Evolutionary conservation across 805 yeast species (phyloP).

Genomic region (Teunomyces funiuensis): DNA sequence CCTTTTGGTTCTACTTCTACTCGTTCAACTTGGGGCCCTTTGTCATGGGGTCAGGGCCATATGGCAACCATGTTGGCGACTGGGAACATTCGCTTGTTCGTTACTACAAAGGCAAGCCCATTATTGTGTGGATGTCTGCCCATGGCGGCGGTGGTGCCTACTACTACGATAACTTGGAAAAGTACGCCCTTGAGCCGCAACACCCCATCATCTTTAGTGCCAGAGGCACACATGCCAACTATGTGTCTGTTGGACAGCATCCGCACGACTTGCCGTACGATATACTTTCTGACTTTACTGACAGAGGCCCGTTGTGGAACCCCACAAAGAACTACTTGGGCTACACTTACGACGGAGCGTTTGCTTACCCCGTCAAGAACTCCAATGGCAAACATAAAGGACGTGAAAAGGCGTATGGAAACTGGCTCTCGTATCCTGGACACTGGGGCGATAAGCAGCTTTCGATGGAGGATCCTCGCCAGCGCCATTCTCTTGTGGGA

Average conservation of each 20-base stretch:
- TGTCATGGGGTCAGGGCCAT: conserved; percentile 97
- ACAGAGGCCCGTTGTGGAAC: conserved; percentile 94
- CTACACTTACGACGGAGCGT: conserved; percentile 70
- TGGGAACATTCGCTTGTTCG: conserved; percentile 96
- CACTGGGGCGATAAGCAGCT: conserved; percentile 89
- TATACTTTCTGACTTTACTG: conserved; percentile 89
- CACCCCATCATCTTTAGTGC: conserved; percentile 85
- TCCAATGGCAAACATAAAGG: conserved; percentile 47
- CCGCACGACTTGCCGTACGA: conserved; percentile 94
- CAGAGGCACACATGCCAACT: conserved; percentile 96
- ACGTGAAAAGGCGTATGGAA: conserved; percentile 54
- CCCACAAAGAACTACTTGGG: conserved; percentile 80
- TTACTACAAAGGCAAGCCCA: conserved; percentile 76
- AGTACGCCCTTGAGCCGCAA: conserved; percentile 41
- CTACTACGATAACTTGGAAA: conserved; percentile 72
- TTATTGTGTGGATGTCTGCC: conserved; percentile 93
- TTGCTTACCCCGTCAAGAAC: conserved; percentile 44
- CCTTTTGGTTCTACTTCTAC: conserved; percentile 95
- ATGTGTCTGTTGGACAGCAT: conserved; percentile 94
- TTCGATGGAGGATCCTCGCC: conserved; percentile 68
- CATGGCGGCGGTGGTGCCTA: conserved; percentile 97
- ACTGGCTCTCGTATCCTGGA: conserved; percentile 81
- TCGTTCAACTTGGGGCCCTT: conserved; percentile 93
- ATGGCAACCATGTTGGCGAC: conserved; percentile 96
- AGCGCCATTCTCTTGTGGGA: conserved; percentile 76